Percentiles rank a stretch among this genome's conserved stretches.
These are phyloP conservation scores for Blastocystis sp. DNA, from an alignment of 352 stramenopile species.

Conservation along the genomic window DNA sequence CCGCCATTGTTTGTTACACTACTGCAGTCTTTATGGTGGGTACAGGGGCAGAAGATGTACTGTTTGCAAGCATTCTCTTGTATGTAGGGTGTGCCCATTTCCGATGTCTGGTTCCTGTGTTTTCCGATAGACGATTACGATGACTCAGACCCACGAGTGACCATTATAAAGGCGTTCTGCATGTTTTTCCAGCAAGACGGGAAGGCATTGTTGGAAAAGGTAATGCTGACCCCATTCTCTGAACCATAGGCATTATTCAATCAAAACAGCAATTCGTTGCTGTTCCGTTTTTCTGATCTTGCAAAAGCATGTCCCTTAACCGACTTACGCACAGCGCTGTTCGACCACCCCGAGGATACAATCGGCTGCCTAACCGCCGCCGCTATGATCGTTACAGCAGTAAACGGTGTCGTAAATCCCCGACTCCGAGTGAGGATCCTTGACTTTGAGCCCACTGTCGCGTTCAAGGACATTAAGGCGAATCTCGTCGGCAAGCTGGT, in stretches of 20 bases:
- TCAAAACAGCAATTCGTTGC: background rate
- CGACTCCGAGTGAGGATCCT: conserved; percentile 77
- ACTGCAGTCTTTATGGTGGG: background rate
- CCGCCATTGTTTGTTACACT: conserved; percentile 2
- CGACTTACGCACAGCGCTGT: conserved; percentile 63
- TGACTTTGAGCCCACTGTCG: conserved; percentile 80
- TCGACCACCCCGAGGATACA: conserved; percentile 72
- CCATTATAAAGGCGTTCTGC: conserved; percentile 72
- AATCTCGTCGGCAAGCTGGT: conserved; percentile 84
- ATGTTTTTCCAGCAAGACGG: conserved; percentile 57
- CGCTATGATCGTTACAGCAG: conserved; percentile 67
- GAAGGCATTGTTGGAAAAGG: conserved; percentile 32
- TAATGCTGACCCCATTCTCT: background rate
- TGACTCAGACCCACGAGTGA: conserved; percentile 64
- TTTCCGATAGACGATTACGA: conserved; percentile 71
- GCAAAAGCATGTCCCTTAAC: conserved; percentile 36
- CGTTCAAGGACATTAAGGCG: conserved; percentile 82
- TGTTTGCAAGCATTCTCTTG: background rate
- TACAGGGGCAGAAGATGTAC: background rate
- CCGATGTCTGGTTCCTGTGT: conserved; percentile 69
- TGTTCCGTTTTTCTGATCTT: conserved; percentile 37
- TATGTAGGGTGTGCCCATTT: conserved; percentile 58
- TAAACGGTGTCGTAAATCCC: conserved; percentile 71
- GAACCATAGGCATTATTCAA: background rate
- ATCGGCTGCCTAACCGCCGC: conserved; percentile 68